Base-by-base conservation (phyloP, 1,139 yeast genomes). In the Debaryomycetaceae sp. region DNA sequence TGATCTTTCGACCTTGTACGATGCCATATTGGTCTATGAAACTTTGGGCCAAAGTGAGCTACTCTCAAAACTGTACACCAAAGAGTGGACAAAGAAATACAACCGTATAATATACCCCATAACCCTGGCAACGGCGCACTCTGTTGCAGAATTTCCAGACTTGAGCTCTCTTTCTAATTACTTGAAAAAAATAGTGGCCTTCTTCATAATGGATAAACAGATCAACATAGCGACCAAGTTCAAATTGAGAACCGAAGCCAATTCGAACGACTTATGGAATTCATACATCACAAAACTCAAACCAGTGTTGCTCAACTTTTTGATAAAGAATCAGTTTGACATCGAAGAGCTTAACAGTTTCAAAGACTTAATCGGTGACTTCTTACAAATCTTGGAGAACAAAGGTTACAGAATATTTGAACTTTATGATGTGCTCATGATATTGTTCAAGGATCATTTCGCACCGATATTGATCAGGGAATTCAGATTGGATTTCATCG, bases 211-310 rank as follows among this genome's bases (percentile, higher is more conserved):
- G 55, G 97, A 90, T 63, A 81, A 85, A 45, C 79, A 81, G 49
- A 72, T 89, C 37, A 78, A 81, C 43, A 65, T 72, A 42, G 69
- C 76, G 6, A 81, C 88, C 0, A 78, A 80, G 48, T 81, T 75
- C 52, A 75, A 75, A 43, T 66, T 84, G 17, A 62, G 85, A 37
- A 58, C 79, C 1, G 78, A 81, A 41, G 72, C 79, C 39, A 78
- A 80, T 44, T 74, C 93, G 0, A 83, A 83, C 55, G 95, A 86
- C 55, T 73, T 88, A 44, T 93, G 95, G 93, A 87, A 83, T 41
- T 80, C 87, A 3, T 74, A 87, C 42, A 70, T 79, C 23, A 68
- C 79, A 14, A 81, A 83, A 53, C 66, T 85, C 39, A 72, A 77
- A 43, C 87, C 89, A 3, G 75, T 81, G 37, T 62, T 77, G 56